These are phyloP conservation scores for Peniophora sp. DNA, from an alignment of 1,284 basidiomycete genomes.

Conservation along the genomic window DNA sequence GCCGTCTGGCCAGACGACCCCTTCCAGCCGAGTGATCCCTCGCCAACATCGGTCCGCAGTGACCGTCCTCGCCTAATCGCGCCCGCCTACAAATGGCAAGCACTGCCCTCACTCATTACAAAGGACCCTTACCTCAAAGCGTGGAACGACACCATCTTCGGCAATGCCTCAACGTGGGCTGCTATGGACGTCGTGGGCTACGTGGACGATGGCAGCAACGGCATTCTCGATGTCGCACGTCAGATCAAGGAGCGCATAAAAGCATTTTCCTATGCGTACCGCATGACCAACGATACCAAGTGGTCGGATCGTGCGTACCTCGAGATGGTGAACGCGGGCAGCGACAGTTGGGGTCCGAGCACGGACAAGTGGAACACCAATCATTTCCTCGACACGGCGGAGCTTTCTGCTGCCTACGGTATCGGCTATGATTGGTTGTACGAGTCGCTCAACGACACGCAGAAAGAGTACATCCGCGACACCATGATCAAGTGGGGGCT, in stretches of 20 bases:
- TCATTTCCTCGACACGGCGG: slow-evolving; percentile 94
- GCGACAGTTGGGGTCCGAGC: slow-evolving; percentile 64
- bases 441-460: slow-evolving; percentile 72
- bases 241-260: slow-evolving; percentile 89
- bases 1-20: slow-evolving; percentile 73
- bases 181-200: slow-evolving; percentile 61
- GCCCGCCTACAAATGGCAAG: slow-evolving; percentile 87
- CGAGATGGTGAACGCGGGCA: slow-evolving; percentile 76
- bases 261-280: slow-evolving; percentile 88
- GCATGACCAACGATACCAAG: slow-evolving; percentile 83
- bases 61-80: slow-evolving; percentile 91
- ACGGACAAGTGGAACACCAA: slow-evolving; percentile 70
- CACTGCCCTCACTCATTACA: slow-evolving; percentile 72
- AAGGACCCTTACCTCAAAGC: slow-evolving; percentile 79
- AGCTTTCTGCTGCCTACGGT: slow-evolving; percentile 81
- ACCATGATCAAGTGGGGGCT: slow-evolving; percentile 82
- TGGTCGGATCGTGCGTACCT: slow-evolving; percentile 82
- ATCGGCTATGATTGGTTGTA: slow-evolving; percentile 97
- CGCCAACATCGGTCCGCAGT: slow-evolving; percentile 54
- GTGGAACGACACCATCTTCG: slow-evolving; percentile 93
- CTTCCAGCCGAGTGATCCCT: slow-evolving; percentile 56
- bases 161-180: slow-evolving; percentile 76
- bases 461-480: slow-evolving; percentile 64
- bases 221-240: slow-evolving; percentile 90
- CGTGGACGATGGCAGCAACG: slow-evolving; percentile 74